A percentile compares a stretch with the other conserved stretches of the same genome.
phyloP scores from a whole-genome alignment of 2,329 filamentous ascomycete genomes.

The Tolypocladium tropicale region DNA sequence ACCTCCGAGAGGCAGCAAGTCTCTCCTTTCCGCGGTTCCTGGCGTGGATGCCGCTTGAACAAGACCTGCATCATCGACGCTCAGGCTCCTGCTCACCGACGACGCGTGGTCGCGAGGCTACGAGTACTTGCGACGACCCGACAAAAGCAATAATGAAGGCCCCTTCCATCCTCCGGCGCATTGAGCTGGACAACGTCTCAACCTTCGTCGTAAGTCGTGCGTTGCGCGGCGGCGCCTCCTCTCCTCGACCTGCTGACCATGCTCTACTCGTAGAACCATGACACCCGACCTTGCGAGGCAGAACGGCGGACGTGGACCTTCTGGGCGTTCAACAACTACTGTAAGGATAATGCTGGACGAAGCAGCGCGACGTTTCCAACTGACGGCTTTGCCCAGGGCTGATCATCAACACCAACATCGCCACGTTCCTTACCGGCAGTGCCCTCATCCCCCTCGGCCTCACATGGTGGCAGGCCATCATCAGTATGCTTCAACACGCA shows the following conservation, averaged over 20 bases:
- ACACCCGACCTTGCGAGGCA: constrained; percentile 36
- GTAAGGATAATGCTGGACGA: constrained; percentile 11
- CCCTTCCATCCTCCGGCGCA: not conserved
- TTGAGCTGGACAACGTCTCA: not conserved
- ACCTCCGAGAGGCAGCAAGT: not conserved
- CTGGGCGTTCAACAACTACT: constrained; percentile 32
- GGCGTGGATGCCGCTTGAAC: not conserved
- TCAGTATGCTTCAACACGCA: constrained; percentile 14
- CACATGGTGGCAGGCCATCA: constrained; percentile 31
- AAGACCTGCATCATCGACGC: not conserved
- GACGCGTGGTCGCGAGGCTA: not conserved
- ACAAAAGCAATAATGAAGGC: not conserved
- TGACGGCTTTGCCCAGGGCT: constrained; percentile 21
- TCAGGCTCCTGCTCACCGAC: not conserved
- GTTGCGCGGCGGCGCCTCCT: not conserved
- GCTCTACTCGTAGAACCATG: constrained; percentile 29
- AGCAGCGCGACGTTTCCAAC: not conserved
- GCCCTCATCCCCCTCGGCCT: constrained; percentile 29
- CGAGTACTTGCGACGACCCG: not conserved
- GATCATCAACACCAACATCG: constrained; percentile 34
- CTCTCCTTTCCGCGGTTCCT: not conserved
- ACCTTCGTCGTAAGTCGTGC: not conserved
- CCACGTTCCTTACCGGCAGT: constrained; percentile 29
- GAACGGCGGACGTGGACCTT: constrained; percentile 31
- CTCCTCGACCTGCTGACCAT: not conserved